Base-by-base conservation (phyloP, 257 asterid genomes). In the Ophiorrhiza pumila region DNA sequence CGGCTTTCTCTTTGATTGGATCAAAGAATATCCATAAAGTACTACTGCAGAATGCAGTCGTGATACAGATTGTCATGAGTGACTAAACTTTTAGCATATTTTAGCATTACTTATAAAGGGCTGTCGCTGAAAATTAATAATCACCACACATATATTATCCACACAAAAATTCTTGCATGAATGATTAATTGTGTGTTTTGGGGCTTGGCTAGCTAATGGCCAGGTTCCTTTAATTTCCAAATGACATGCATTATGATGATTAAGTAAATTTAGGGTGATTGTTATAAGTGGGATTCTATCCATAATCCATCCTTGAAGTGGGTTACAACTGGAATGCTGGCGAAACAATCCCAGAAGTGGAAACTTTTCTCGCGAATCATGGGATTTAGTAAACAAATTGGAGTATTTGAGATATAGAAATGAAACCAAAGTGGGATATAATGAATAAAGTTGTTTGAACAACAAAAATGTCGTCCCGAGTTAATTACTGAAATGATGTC, bases 401-500 rank as follows among this genome's bases (percentile, higher is more conserved):
- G 11, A 58, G 39, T 58, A 58, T 22, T 55, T 31, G 34, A 61
- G 22, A 50, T 42, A 41, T 4, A 61, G 46, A 52, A 61, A 58
- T 22, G 68, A 37, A 34, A 25, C 64, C 22, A 47, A 37, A 58
- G 47, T 18, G 35, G 41, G n/a, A n/a, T n/a, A n/a, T n/a, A 7
- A 56, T 14, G 2, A 8, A 14, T 58, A 50, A 56, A 35, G 29
- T 20, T 14, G 37, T 9, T 58, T 27, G 37, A 58, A 58, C 63
- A 27, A 58, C 39, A n/a, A 13, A 32, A 63, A 69, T 37, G 20
- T 23, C 52, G 34, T 20, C 6, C 23, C 25, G 27, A 47, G 2
- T 50, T 66, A 66, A 49, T 22, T 23, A 58, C 35, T 63, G 34
- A 69, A 74, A 50, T 35, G 10, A 62, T 46, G 56, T 43, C 67